Evolutionary conservation across 805 yeast genomes (phyloP).

Genomic region (Monosporozyma aquatica): DNA sequence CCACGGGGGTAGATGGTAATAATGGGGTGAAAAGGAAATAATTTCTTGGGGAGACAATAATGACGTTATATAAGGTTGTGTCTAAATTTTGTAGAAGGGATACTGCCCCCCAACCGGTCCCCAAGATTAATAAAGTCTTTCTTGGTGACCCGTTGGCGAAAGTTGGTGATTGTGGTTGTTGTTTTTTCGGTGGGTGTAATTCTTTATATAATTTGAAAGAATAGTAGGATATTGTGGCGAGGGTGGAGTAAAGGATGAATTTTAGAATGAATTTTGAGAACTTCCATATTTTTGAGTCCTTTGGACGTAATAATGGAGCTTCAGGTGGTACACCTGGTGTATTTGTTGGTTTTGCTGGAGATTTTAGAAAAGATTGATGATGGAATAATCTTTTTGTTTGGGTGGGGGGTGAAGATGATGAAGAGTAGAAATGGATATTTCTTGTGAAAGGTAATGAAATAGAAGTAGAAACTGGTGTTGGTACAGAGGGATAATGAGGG

Average conservation of each 20-base stretch:
- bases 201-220: slow-evolving; percentile 58
- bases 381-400: background rate
- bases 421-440: no score
- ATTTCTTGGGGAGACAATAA: slow-evolving; percentile 88
- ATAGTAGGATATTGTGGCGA: slow-evolving; percentile 46
- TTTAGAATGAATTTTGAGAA: slow-evolving; percentile 3
- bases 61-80: slow-evolving; percentile 78
- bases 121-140: slow-evolving; percentile 54
- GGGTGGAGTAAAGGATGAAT: slow-evolving; percentile 4
- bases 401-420: background rate
- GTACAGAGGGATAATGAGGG: no score
- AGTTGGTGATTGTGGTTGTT: slow-evolving; percentile 49
- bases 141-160: slow-evolving; percentile 39
- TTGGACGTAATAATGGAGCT: background rate
- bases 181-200: slow-evolving; percentile 55
- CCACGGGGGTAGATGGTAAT: slow-evolving; percentile 90
- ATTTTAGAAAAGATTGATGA: no score
- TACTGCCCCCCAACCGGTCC: slow-evolving; percentile 94
- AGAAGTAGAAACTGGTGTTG: no score
- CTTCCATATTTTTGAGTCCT: background rate
- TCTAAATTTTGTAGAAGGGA: slow-evolving; percentile 78
- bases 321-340: background rate
- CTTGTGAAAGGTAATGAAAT: no score
- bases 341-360: background rate
- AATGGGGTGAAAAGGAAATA: slow-evolving; percentile 92